phyloP scores from a whole-genome alignment of 225 moss, liverwort and hornwort species.

The Bryoerythrophyllum caledonicum region DNA sequence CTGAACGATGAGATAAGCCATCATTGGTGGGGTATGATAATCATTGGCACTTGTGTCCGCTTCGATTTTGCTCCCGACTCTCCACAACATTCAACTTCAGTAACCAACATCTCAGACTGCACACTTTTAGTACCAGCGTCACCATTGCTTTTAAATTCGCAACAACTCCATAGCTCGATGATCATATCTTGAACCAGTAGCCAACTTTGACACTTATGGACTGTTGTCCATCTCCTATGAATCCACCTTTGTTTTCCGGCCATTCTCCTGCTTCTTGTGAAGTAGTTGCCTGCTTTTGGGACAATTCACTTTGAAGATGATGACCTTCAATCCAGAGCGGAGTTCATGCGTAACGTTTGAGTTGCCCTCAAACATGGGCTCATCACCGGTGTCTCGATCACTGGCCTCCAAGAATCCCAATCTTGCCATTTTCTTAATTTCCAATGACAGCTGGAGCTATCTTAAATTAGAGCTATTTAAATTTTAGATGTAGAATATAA shows the following conservation, averaged over 20 bases:
- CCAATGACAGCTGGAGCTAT: too few species aligned
- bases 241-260: background rate
- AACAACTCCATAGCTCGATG: background rate
- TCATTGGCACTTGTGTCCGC: too few species aligned
- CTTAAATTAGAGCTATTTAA: too few species aligned
- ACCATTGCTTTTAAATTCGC: constrained; percentile 1
- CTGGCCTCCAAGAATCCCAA: background rate
- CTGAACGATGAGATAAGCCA: too few species aligned
- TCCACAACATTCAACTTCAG: constrained; percentile 8
- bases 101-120: constrained; percentile 5
- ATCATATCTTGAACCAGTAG: too few species aligned
- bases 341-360: constrained; percentile 20
- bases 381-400: background rate
- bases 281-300: constrained; percentile 27
- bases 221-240: constrained; percentile 18
- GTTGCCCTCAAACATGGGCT: constrained; percentile 10
- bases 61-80: too few species aligned
- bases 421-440: constrained; percentile 22
- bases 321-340: constrained; percentile 18
- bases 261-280: constrained; percentile 18
- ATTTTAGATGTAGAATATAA: too few species aligned
- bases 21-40: too few species aligned
- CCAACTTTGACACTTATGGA: too few species aligned
- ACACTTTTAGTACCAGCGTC: constrained; percentile 16
- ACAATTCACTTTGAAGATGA: constrained; percentile 29